These are phyloP conservation scores for Eucalyptus dawsonii DNA, from an alignment of 345 rosid species.

Conservation along the genomic window DNA sequence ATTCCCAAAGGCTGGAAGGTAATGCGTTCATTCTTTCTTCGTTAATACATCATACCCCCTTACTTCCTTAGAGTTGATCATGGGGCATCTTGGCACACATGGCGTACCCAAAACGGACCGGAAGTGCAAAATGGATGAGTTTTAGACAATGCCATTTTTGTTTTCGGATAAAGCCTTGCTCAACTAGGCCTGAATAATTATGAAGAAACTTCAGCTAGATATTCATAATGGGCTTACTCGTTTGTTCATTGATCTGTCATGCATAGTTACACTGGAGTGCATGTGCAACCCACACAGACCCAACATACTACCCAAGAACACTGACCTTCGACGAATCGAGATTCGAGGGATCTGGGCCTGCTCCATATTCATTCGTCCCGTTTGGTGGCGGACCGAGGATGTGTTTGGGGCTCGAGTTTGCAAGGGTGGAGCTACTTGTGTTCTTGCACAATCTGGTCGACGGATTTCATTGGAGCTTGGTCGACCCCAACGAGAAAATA, in stretches of 20 bases:
- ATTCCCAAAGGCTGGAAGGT: constrained; percentile 46
- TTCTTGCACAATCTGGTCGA: constrained; percentile 8
- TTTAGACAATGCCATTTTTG: neutral
- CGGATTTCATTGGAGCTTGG: constrained; percentile 3
- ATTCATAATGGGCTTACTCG: neutral
- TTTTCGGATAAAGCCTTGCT: neutral
- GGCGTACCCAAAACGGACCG: neutral
- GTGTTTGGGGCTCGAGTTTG: constrained; percentile 5
- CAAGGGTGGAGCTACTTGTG: neutral
- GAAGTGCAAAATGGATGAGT: neutral
- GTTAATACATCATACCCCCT: neutral
- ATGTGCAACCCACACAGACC: neutral
- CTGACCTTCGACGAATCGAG: constrained; percentile 7
- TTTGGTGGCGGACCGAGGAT: constrained; percentile 20
- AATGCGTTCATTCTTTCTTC: neutral
- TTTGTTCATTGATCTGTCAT: neutral
- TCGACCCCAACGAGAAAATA: neutral
- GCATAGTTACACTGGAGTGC: neutral
- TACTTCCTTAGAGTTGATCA: neutral
- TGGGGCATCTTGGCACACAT: too few species aligned
- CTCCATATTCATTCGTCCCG: constrained; percentile 3
- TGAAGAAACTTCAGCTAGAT: neutral
- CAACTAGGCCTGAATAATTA: neutral
- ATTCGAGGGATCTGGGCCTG: neutral
- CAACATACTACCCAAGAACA: neutral